phyloP scores from a whole-genome alignment of 805 yeast genomes.

The Ogataea paradorogensis region DNA sequence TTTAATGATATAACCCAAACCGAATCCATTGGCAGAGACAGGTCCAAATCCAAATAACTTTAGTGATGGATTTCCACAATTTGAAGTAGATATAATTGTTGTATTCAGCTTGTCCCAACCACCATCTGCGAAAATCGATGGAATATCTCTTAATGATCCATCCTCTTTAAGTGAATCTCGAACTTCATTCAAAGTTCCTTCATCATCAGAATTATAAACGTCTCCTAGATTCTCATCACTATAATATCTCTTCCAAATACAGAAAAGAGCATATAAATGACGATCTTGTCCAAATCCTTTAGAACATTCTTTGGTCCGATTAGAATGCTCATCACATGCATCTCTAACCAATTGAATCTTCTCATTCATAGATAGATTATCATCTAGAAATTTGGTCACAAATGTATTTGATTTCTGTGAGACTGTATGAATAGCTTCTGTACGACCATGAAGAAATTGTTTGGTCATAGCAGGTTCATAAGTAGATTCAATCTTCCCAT shows the following conservation, averaged over 20 bases:
- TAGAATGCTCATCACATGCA: slow-evolving; percentile 71
- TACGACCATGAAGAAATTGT: slow-evolving; percentile 80
- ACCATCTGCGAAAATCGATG: slow-evolving; percentile 74
- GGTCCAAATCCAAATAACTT: slow-evolving; percentile 91
- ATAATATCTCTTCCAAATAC: slow-evolving; percentile 76
- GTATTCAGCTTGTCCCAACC: slow-evolving; percentile 88
- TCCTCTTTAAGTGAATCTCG: slow-evolving; percentile 25
- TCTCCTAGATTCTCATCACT: slow-evolving; percentile 28
- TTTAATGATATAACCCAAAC: slow-evolving; percentile 88
- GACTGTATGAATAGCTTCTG: slow-evolving; percentile 88
- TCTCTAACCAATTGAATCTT: slow-evolving; percentile 58
- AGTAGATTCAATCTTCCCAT: slow-evolving; percentile 90
- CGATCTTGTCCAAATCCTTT: slow-evolving; percentile 89
- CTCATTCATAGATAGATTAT: slow-evolving; percentile 51
- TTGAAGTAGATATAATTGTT: slow-evolving; percentile 76
- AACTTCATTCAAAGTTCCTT: slow-evolving; percentile 31
- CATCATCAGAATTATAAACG: slow-evolving; percentile 32
- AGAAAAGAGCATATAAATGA: slow-evolving; percentile 81
- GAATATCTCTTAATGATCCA: slow-evolving; percentile 42
- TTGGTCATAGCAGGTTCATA: slow-evolving; percentile 98
- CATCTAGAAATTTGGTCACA: slow-evolving; percentile 81
- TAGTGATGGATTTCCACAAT: slow-evolving; percentile 90
- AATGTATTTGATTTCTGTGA: slow-evolving; percentile 75
- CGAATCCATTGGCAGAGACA: slow-evolving; percentile 84
- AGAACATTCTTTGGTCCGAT: slow-evolving; percentile 65